Evolutionary conservation across 83 land plant species (phyloP), one percentile per base, ranked within the genome.

Genomic region (Diphasiastrum complanatum): DNA sequence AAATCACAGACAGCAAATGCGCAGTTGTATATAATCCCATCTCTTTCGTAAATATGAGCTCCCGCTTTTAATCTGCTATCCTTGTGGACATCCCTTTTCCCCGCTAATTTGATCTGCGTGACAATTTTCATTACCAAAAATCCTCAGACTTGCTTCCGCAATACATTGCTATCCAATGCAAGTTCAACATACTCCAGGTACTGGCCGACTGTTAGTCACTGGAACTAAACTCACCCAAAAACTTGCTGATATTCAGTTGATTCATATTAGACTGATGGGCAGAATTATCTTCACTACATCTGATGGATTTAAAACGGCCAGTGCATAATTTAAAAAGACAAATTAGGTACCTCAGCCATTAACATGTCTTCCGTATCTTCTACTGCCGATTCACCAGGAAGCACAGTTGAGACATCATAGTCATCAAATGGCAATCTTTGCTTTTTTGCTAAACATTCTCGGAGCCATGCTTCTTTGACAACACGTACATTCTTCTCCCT

Each of bases 11-110:
- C 27, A 2, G 85, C 51, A 20, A 84, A 84, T 2, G 89, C 92
- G 56, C 92, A 87, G 49, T 87, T 84, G 45, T 82, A 87, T 4
- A 83, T 10, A n/a, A 87, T 74, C 14, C 85, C 85, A 58, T 87
- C 84, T 38, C 61, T 74, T 60, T 87, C 92, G 32, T 78, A 72
- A 6, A 87, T 79, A 26, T 63, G 26, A 16, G 78, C 92, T 1
- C 83, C 89, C 20, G 81, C 78, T 23, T 54, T 66, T 68, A 87
- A 55, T 57, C 51, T 67, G 1, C 77, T 59, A 56, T 84, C 92
- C 74, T 81, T 83, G 76, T 84, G 52, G 4, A 81, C 85, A 0
- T 69, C 76, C 48, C 84, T 75, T 54, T 83, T 86, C 2, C 91
- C 91, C 63, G 70, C 75, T 27, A 86, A 51, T 54, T 86, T 86